These are phyloP conservation scores for Coemansia guatemalensis DNA, from an alignment of 192 early-diverging fungal genomes.

Conservation along the genomic window DNA sequence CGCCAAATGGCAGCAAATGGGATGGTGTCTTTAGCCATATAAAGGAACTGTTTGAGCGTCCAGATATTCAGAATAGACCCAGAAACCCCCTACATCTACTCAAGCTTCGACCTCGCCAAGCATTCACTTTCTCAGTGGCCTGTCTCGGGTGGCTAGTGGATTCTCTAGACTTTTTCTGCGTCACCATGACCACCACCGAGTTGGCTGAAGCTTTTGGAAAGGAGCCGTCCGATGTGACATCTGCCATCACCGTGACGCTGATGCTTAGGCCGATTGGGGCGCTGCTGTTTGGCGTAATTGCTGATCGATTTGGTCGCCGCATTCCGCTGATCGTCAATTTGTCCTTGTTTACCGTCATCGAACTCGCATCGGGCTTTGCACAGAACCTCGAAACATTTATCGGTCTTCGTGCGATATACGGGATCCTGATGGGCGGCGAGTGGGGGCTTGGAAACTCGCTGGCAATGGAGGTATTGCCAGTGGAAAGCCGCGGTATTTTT, in stretches of 20 bases:
- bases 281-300: conserved; percentile 66
- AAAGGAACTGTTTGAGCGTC: conserved; percentile 32
- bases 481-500: conserved; percentile 68
- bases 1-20: not conserved
- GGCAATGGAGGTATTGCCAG: conserved; percentile 69
- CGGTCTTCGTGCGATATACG: conserved; percentile 56
- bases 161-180: conserved; percentile 70
- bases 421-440: conserved; percentile 71
- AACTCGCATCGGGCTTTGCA: conserved; percentile 66
- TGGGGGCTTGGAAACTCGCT: conserved; percentile 74
- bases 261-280: conserved; percentile 73
- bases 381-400: conserved; percentile 62
- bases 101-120: conserved; percentile 37
- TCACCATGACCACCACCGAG: conserved; percentile 57
- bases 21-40: conserved; percentile 12
- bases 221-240: conserved; percentile 57
- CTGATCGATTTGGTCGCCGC: conserved; percentile 67
- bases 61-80: conserved; percentile 26
- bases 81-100: conserved; percentile 39
- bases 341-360: conserved; percentile 59
- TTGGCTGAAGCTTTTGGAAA: conserved; percentile 60
- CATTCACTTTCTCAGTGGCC: conserved; percentile 49
- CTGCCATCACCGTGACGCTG: conserved; percentile 67
- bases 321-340: conserved; percentile 70
- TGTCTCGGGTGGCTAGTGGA: conserved; percentile 76